These are phyloP conservation scores for Metschnikowia amazonensis DNA, from an alignment of 805 yeast genomes.

Conservation along the genomic window DNA sequence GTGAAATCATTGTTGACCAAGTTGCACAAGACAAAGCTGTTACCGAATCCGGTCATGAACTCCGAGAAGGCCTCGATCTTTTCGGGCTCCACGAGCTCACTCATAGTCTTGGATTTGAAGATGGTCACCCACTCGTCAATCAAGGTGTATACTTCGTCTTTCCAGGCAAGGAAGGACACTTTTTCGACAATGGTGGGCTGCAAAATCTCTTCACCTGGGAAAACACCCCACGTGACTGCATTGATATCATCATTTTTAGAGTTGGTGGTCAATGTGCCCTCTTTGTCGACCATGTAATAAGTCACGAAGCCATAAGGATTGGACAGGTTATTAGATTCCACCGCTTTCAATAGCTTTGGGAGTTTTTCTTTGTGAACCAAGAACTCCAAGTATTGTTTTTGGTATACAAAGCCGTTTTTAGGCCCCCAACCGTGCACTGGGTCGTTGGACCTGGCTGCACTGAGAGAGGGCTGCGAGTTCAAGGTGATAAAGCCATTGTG, in stretches of 20 bases:
- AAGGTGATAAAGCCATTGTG: slow-evolving; percentile 68
- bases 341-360: slow-evolving; percentile 32
- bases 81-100: slow-evolving; percentile 28
- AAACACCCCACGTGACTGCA: slow-evolving; percentile 97
- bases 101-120: slow-evolving; percentile 37
- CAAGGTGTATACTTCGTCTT: slow-evolving; percentile 86
- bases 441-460: slow-evolving; percentile 71
- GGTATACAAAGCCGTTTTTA: slow-evolving; percentile 84
- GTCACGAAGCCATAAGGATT: slow-evolving; percentile 50
- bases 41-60: slow-evolving; percentile 46
- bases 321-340: slow-evolving; percentile 43
- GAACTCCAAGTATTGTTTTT: slow-evolving; percentile 89
- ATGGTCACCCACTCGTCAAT: slow-evolving; percentile 74
- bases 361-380: slow-evolving; percentile 58
- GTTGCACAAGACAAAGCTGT: slow-evolving; percentile 72
- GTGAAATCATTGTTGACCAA: slow-evolving; percentile 84
- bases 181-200: slow-evolving; percentile 96
- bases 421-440: slow-evolving; percentile 93
- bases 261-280: slow-evolving; percentile 60
- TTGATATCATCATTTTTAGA: slow-evolving; percentile 74
- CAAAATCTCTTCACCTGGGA: slow-evolving; percentile 87
- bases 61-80: slow-evolving; percentile 31
- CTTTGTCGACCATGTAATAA: slow-evolving; percentile 68
- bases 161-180: slow-evolving; percentile 92
- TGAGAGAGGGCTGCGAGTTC: slow-evolving; percentile 92